Evolutionary conservation across 805 yeast species (phyloP), one percentile per base, ranked within the genome.

Genomic region (Priceomyces carsonii): DNA sequence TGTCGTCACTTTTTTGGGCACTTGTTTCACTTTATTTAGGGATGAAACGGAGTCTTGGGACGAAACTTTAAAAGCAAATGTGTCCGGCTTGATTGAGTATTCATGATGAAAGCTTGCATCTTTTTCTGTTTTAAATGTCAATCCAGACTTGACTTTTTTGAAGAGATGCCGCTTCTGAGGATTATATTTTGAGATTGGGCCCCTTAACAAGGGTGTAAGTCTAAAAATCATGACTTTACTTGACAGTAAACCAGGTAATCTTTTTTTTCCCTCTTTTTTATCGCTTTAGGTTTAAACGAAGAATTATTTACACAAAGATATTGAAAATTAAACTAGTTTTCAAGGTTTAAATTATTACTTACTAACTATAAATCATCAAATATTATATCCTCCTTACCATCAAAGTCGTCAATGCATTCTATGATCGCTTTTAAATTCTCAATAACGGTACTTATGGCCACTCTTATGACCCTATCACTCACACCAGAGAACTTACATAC

Each of bases 331-430:
- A n/a, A n/a, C n/a, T n/a, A n/a, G n/a, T n/a, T n/a, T n/a, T n/a
- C n/a, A n/a, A n/a, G n/a, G n/a, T n/a, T n/a, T n/a, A n/a, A n/a
- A n/a, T n/a, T n/a, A n/a, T n/a, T n/a, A n/a, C n/a, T n/a, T n/a
- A n/a, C n/a, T n/a, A n/a, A n/a, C n/a, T n/a, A n/a, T n/a, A n/a
- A n/a, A n/a, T n/a, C n/a, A n/a, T n/a, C n/a, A n/a, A 58, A 60
- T 6, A 52, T n/a, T 2, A 40, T 40, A 15, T 46, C 50, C 42
- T 59, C 42, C 40, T 57, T 47, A 3, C 64, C 73, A 39, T 71
- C 80, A 55, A 84, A 79, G 54, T 79, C 84, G 38, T 86, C 95
- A 46, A 88, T 65, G 37, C 95, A 82, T 63, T 89, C 96, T 1
- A 88, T 65, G 3, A 85, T 75, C 0, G 93, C 80, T 50, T 82